Evolutionary conservation across 2,329 filamentous ascomycete genomes (phyloP).

Genomic region (Sclerotinia nivalis): DNA sequence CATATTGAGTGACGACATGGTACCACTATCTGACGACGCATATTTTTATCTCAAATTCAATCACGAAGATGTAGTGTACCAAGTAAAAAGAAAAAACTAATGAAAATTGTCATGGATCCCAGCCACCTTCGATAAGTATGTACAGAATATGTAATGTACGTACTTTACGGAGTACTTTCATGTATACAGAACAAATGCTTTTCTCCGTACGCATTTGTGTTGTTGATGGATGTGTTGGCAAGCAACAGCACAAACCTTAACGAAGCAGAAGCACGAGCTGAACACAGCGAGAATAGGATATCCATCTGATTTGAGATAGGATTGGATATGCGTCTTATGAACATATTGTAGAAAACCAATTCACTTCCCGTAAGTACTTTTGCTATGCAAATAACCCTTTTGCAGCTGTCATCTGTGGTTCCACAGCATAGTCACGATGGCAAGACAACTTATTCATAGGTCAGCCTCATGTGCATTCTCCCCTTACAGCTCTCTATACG

Average conservation of each 20-base stretch:
- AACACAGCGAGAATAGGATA: conserved; percentile 22
- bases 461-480: conserved; percentile 25
- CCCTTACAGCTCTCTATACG: conserved; percentile 21
- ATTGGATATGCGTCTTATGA: conserved; percentile 24
- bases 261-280: conserved; percentile 21
- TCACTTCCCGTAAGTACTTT: conserved; percentile 14
- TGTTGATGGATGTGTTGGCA: conserved; percentile 24
- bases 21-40: conserved; percentile 3
- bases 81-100: background rate
- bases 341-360: conserved; percentile 14
- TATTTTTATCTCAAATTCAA: background rate
- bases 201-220: conserved; percentile 19
- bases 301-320: conserved; percentile 19
- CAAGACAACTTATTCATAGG: conserved; percentile 24
- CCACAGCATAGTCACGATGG: conserved; percentile 26
- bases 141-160: conserved; percentile 1
- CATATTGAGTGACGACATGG: conserved; percentile 10
- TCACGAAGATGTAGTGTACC: background rate
- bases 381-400: conserved; percentile 24
- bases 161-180: conserved; percentile 2
- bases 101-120: background rate
- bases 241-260: conserved; percentile 21
- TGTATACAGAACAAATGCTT: conserved; percentile 15
- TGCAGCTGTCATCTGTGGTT: conserved; percentile 25
- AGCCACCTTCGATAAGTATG: conserved; percentile 4